Evolutionary conservation across 305 asterid species (phyloP), one percentile per base, ranked within the genome.

Genomic region (Rubia balearica): DNA sequence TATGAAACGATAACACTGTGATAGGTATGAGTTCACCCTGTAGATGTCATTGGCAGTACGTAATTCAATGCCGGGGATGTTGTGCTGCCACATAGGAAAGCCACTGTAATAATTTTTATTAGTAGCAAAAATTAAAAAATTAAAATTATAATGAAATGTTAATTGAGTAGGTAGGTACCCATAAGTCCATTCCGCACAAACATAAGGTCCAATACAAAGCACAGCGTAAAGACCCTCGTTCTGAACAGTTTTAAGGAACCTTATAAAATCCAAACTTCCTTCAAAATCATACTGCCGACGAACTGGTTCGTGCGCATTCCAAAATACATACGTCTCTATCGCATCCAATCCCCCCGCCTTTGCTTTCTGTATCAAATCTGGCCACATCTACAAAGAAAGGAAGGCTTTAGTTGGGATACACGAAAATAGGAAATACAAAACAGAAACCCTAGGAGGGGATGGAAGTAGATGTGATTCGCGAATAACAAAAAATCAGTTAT

Each of bases 161-260:
- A 45, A 45, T 3, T 45, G 49, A 10, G 16, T 48, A 48, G 2
- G 16, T 0, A 48, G 2, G 16, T 0, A 48, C 92, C 92, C 97
- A 43, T 81, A 90, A 59, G 85, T 85, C 96, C 96, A 88, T 66
- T 90, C 96, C 0, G 96, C 96, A 67, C 96, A 90, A 72, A 79
- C 88, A 62, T 91, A 91, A 0, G 97, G 97, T 22, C 97, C 97
- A 69, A 91, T 89, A 6, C 97, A 87, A 64, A 90, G 89, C 60
- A 90, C 79, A 14, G 83, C 78, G n/a, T 76, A 85, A 30, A 90
- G 91, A 1, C 94, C 97, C 48, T 73, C 82, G 7, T 81, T 75
- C 46, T 80, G 88, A 45, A 89, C 61, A 0, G 88, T 82, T 71
- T 90, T 84, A 13, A 90, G 48, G 65, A 90, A 90, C 77, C 85